Base-by-base conservation (phyloP, 208 protist species). In the Crithidia expoeki region DNA sequence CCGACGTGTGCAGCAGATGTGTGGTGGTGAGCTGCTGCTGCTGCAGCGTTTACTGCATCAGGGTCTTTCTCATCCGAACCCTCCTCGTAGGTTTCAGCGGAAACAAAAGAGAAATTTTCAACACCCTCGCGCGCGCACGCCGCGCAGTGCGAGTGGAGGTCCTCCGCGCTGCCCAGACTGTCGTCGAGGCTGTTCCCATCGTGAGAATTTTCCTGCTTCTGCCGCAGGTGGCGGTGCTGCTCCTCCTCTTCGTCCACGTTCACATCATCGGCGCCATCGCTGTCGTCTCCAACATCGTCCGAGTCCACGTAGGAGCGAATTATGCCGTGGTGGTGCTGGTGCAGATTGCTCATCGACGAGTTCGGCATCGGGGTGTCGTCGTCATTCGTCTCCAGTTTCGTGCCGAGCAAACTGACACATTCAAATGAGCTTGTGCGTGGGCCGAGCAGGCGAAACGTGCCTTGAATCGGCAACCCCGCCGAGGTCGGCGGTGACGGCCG, bases 351-450 rank as follows among this genome's bases (percentile, higher is more conserved):
- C 16, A 5, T 17, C 32, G 46, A 6, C 2, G 27, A 27, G 23
- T 2, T 4, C 47, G 52, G 61, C 47, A 67, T 32, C 21, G 61
- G 61, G 4, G 61, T 67, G 23, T 47, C 61, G 7, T 57, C 61
- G 33, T 67, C 61, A 23, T 33, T 38, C 33, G 61, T 67, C 33
- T 67, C 61, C 46, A 67, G 32, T 33, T 23, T 14, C 34, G 61
- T 67, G 61, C 61, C 61, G 49, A 67, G 61, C 44, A 67, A 34
- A 57, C 61, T 67, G 16, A 67, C 61, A 33, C 61, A 67, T 47
- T 67, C 61, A 25, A 67, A 67, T 30, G 61, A 67, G 34, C 61
- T 67, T 23, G 61, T 67, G 33, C 61, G 61, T 0, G 47, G 33
- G 14, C 61, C 61, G 4, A 64, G 25, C 58, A 52, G 9, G 27